These are phyloP conservation scores for Prunus kanzakura DNA, from an alignment of 306 rosid species.

Conservation along the genomic window DNA sequence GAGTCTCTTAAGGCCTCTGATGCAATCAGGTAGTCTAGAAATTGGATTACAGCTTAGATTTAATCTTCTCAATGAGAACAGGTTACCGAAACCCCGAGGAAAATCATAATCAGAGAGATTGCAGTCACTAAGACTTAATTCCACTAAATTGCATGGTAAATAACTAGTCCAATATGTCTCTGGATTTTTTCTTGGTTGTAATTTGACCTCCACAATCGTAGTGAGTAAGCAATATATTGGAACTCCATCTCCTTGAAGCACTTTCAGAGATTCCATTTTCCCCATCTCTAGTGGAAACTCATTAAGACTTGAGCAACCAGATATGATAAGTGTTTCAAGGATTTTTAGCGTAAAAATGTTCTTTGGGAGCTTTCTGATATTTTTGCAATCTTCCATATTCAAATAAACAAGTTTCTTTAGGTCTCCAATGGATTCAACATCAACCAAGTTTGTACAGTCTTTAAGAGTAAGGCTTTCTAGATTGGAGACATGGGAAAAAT, in stretches of 20 bases:
- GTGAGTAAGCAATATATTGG: neutral
- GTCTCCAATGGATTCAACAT: slow-evolving; percentile 11
- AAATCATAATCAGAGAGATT: neutral
- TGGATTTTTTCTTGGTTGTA: neutral
- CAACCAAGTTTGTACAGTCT: neutral
- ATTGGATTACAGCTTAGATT: neutral
- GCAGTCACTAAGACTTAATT: neutral
- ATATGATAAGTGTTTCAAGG: neutral
- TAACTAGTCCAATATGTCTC: neutral
- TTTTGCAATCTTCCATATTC: slow-evolving; percentile 2
- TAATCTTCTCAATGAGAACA: neutral
- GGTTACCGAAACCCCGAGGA: neutral
- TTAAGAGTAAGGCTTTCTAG: neutral
- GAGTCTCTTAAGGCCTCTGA: neutral
- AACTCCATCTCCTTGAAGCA: neutral
- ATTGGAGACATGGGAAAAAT: neutral
- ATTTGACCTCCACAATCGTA: neutral
- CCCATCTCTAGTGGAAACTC: neutral
- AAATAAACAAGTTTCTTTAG: neutral
- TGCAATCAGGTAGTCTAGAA: neutral
- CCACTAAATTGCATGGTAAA: neutral
- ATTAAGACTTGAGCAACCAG: neutral
- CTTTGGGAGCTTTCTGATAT: neutral
- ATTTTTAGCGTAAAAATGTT: neutral
- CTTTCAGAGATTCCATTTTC: neutral